Conservation (phyloP, 2,329 filamentous ascomycete genomes). For the Calonectria leucothoes region DNA sequence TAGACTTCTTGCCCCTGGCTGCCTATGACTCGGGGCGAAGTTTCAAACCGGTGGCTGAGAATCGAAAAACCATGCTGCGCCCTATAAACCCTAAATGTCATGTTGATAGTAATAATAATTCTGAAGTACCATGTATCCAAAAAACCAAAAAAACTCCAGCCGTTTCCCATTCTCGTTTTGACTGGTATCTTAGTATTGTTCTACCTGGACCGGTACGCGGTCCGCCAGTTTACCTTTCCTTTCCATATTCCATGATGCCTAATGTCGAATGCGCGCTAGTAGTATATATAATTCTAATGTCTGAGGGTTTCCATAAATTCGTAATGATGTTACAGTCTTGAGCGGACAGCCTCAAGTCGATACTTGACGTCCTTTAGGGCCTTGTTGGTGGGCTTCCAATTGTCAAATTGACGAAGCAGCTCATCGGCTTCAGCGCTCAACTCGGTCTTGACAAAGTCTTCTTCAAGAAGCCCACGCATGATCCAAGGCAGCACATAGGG, state of each 20-base stretch:
- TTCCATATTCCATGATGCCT: slow-evolving; percentile 10
- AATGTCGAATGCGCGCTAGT: neutral
- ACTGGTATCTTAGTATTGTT: slow-evolving; percentile 3
- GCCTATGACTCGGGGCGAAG: neutral
- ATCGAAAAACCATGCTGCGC: neutral
- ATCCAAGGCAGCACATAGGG: slow-evolving; percentile 96
- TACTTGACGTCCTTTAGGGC: slow-evolving; percentile 96
- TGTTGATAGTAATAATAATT: neutral
- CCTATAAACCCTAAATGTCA: neutral
- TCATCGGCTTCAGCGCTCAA: slow-evolving; percentile 81
- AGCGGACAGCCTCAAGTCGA: slow-evolving; percentile 89
- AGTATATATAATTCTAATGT: slow-evolving; percentile 12
- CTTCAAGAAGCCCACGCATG: slow-evolving; percentile 92
- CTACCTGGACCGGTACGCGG: slow-evolving; percentile 19
- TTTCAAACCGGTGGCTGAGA: neutral
- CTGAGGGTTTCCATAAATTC: neutral
- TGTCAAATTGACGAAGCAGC: slow-evolving; percentile 88
- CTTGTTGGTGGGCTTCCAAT: slow-evolving; percentile 92
- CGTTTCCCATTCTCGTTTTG: neutral
- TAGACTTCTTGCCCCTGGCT: neutral
- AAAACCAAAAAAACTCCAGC: no score
- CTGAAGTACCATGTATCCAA: neutral
- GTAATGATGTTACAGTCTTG: slow-evolving; percentile 69
- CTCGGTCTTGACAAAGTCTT: slow-evolving; percentile 88
- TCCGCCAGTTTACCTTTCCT: neutral